Evolutionary conservation across 495 filamentous ascomycete genomes (phyloP), one percentile per base, ranked within the genome.

Genomic region (Pyrenula massariospora): DNA sequence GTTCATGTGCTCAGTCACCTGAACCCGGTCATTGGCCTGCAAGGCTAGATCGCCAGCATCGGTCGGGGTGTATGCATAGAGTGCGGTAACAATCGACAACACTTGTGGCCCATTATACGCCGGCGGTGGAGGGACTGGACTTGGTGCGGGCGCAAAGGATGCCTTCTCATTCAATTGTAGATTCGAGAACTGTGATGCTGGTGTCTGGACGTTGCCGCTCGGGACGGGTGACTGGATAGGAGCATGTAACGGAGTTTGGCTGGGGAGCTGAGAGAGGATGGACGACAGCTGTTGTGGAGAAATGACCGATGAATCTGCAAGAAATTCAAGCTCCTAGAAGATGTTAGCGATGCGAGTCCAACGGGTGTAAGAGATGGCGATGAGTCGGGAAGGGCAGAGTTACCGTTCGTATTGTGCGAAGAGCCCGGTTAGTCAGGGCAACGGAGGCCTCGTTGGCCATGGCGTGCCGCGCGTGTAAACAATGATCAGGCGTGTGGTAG

Each of bases 1-100:
- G 62, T 96, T 97, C 83, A 94, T 89, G 70, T 96, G 89, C 66
- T 95, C 88, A 52, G 80, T 75, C 23, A 98, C 85, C 52, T 81
- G 77, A 60, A 98, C 75, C 22, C 78, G 76, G 70, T 95, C 91
- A 63, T 89, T 82, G 24, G 82, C 81, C 56, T 83, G 75, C 60
- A 98, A 78, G 1, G 78, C 78, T 55, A 91, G 75, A 67, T 97
- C 93, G 42, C 88, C 87, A 3, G 83, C 72, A 59, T 96, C 89
- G 25, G 82, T 77, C 12, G 84, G 85, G 23, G 75, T 77, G 74
- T 95, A 98, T 58, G 80, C 79, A 71, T 93, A 96, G 5, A 95
- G 75, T 2, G 92, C 93, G 20, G 82, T 77, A n/a, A 87, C 89
- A 58, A 85, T 75, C 24, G 80, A 77, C 36, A 95, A 70, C 24